Percentiles rank a stretch among this genome's conserved stretches.
These are phyloP conservation scores for Zoysia matrella DNA, from an alignment of 202 grass and related monocot genomes.

Conservation along the genomic window DNA sequence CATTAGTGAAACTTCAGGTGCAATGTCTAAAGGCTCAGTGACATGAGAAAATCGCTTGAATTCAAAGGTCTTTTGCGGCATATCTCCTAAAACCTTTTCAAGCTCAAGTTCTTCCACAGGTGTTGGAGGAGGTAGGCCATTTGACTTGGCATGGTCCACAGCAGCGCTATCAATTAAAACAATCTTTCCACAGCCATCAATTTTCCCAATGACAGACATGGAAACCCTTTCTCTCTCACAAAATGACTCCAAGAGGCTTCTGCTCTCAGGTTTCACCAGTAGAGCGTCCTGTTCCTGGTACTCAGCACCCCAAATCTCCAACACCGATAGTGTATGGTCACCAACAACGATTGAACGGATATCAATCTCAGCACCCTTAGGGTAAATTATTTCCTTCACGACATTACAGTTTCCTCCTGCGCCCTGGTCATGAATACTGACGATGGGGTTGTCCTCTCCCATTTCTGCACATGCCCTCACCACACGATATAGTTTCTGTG, in stretches of 20 bases:
- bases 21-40: constrained; percentile 69
- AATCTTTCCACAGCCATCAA: constrained; percentile 83
- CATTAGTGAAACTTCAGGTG: constrained; percentile 68
- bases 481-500: constrained; percentile 86
- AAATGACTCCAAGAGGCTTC: constrained; percentile 62
- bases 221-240: constrained; percentile 89
- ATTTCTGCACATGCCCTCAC: constrained; percentile 90
- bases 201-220: constrained; percentile 79
- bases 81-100: constrained; percentile 90
- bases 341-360: constrained; percentile 81
- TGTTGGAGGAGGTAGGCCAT: constrained; percentile 55
- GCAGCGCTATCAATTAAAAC: constrained; percentile 78
- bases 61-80: constrained; percentile 90
- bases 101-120: constrained; percentile 84
- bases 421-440: constrained; percentile 96
- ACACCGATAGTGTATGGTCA: constrained; percentile 83
- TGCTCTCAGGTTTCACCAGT: constrained; percentile 70
- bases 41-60: constrained; percentile 59
- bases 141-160: constrained; percentile 60
- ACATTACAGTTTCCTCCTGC: constrained; percentile 98
- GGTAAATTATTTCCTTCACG: constrained; percentile 98
- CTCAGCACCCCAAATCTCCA: constrained; percentile 92
- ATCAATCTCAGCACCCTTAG: constrained; percentile 89
- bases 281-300: constrained; percentile 91
- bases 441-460: constrained; percentile 85